phyloP scores from a whole-genome alignment of 176 grass and related monocot species.

The Urochloa ruziziensis region DNA sequence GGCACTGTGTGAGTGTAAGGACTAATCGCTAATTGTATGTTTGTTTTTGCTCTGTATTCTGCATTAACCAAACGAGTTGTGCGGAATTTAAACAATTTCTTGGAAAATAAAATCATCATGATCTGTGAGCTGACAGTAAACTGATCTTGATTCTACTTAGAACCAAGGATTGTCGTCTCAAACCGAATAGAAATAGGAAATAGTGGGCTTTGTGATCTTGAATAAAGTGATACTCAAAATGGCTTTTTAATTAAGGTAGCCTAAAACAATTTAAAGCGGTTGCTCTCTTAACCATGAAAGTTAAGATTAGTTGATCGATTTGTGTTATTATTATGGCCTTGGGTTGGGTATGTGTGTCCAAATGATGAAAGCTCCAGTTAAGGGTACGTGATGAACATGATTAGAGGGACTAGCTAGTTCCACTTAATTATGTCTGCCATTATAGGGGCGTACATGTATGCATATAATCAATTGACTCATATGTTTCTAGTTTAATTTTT shows the following conservation, averaged over 20 bases:
- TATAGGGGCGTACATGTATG: constrained; percentile 19
- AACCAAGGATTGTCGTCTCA: neutral
- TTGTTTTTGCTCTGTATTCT: neutral
- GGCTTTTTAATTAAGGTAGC: constrained; percentile 8
- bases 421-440: constrained; percentile 57
- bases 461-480: constrained; percentile 34
- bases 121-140: neutral
- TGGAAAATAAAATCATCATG: neutral
- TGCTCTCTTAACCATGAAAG: constrained; percentile 19
- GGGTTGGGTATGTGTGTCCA: constrained; percentile 22
- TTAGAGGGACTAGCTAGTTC: constrained; percentile 48
- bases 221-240: constrained; percentile 23
- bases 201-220: neutral
- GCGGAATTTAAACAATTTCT: neutral
- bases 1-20: neutral
- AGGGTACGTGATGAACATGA: constrained; percentile 44
- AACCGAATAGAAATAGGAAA: neutral
- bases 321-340: neutral
- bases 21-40: neutral
- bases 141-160: neutral
- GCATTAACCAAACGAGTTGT: neutral
- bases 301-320: constrained; percentile 24
- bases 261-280: neutral
- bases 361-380: constrained; percentile 49
- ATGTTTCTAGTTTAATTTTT: neutral